Evolutionary conservation across 192 early-diverging fungal genomes (phyloP).

Genomic region (Coemansia umbellata): DNA sequence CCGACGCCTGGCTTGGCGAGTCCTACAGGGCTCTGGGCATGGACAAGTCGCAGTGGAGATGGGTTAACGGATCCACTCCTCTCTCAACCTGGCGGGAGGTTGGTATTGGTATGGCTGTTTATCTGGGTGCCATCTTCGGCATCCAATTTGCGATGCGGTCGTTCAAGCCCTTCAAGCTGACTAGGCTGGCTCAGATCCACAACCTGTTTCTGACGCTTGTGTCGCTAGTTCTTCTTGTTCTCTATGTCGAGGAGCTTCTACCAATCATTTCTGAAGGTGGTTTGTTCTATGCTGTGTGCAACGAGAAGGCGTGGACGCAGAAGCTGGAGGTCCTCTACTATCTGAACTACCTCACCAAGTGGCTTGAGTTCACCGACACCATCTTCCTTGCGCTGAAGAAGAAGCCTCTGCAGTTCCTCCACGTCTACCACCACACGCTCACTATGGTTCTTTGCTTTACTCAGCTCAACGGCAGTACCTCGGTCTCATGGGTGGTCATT

Average conservation of each 20-base stretch:
- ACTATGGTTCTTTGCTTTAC: slow-evolving; percentile 84
- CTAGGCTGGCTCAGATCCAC: slow-evolving; percentile 72
- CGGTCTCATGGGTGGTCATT: slow-evolving; percentile 61
- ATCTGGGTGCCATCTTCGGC: slow-evolving; percentile 78
- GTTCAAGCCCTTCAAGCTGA: slow-evolving; percentile 64
- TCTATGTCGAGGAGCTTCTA: slow-evolving; percentile 72
- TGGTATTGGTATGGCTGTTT: slow-evolving; percentile 48
- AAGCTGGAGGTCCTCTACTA: slow-evolving; percentile 81
- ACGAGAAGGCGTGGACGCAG: slow-evolving; percentile 68
- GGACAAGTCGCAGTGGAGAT: slow-evolving; percentile 53
- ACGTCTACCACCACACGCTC: slow-evolving; percentile 90
- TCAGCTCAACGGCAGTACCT: slow-evolving; percentile 69
- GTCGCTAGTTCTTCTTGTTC: slow-evolving; percentile 64
- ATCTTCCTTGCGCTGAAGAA: slow-evolving; percentile 81
- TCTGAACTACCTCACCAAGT: slow-evolving; percentile 91
- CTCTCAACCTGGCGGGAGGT: slow-evolving; percentile 53
- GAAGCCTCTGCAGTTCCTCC: slow-evolving; percentile 87
- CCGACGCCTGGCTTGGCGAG: slow-evolving; percentile 40
- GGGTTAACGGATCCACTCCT: slow-evolving; percentile 42
- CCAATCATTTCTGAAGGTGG: slow-evolving; percentile 69
- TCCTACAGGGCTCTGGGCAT: slow-evolving; percentile 30
- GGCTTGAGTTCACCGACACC: slow-evolving; percentile 85
- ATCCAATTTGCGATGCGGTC: slow-evolving; percentile 67
- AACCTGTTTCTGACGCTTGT: slow-evolving; percentile 71
- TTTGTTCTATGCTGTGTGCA: slow-evolving; percentile 68